A percentile compares a stretch with the other conserved stretches of the same genome.
phyloP scores from a whole-genome alignment of 306 rosid species.

The Ormosia emarginata region DNA sequence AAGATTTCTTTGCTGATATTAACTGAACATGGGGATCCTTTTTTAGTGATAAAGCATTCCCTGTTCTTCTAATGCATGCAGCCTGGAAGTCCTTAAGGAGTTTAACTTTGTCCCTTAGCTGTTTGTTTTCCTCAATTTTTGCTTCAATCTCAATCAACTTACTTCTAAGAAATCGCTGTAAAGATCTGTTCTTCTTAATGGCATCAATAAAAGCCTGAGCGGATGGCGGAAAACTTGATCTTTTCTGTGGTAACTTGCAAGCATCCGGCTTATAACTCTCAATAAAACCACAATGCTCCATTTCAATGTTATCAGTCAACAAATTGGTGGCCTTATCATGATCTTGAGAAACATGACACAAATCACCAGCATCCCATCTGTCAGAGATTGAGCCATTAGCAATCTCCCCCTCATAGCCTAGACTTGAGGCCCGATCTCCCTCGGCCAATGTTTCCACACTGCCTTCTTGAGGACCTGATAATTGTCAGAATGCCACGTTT shows the following conservation, averaged over 20 bases:
- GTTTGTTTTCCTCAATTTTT: slow-evolving; percentile 76
- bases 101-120: slow-evolving; percentile 55
- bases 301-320: slow-evolving; percentile 17
- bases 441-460: slow-evolving; percentile 25
- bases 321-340: slow-evolving; percentile 1
- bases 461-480: slow-evolving; percentile 30
- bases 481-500: not conserved
- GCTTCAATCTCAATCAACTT: slow-evolving; percentile 70
- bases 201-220: slow-evolving; percentile 71
- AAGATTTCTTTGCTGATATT: slow-evolving; percentile 51
- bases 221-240: slow-evolving; percentile 54
- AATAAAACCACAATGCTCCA: slow-evolving; percentile 19
- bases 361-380: slow-evolving; percentile 26
- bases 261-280: slow-evolving; percentile 32
- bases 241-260: slow-evolving; percentile 26
- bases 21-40: slow-evolving; percentile 72
- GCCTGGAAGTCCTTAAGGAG: slow-evolving; percentile 73
- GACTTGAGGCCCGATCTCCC: slow-evolving; percentile 30
- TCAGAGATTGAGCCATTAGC: slow-evolving; percentile 17
- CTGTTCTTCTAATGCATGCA: slow-evolving; percentile 65
- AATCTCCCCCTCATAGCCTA: slow-evolving; percentile 23
- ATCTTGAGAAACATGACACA: slow-evolving; percentile 23
- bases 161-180: slow-evolving; percentile 59
- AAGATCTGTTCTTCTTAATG: slow-evolving; percentile 69
- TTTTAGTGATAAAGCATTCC: slow-evolving; percentile 63